Evolutionary conservation across 2,329 filamentous ascomycete genomes (phyloP).

Genomic region (Penicillium palitans): DNA sequence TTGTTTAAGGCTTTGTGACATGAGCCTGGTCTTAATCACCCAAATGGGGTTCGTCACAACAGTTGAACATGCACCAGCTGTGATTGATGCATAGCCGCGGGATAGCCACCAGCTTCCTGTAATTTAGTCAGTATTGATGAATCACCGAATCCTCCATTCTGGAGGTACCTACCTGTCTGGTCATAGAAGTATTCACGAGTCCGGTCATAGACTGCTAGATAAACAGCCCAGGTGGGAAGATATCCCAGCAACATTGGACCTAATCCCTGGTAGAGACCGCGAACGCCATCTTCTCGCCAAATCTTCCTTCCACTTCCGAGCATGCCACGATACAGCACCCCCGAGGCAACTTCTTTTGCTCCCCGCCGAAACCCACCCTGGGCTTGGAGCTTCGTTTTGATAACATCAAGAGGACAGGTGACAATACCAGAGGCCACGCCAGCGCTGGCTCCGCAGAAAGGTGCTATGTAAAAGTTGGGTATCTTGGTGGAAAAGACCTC

Average conservation of each 20-base stretch:
- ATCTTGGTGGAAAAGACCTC: conserved; percentile 49
- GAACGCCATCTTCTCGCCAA: conserved; percentile 81
- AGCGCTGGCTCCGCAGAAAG: conserved; percentile 80
- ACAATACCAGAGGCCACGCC: conserved; percentile 92
- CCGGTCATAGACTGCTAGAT: conserved; percentile 93
- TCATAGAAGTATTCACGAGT: conserved; percentile 73
- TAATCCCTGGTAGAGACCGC: conserved; percentile 88
- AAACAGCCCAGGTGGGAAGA: conserved; percentile 96
- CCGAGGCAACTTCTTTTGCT: conserved; percentile 44
- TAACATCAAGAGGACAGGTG: conserved; percentile 96
- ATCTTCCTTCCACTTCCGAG: conserved; percentile 83
- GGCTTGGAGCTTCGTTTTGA: conserved; percentile 97
- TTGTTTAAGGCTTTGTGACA: conserved; percentile 75
- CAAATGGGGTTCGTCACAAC: conserved; percentile 96
- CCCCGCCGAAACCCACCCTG: conserved; percentile 74
- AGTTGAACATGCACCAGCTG: conserved; percentile 89
- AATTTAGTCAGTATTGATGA: conserved; percentile 12
- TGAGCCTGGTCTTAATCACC: conserved; percentile 97
- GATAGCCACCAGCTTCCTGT: conserved; percentile 74
- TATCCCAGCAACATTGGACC: conserved; percentile 95
- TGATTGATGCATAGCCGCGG: conserved; percentile 84
- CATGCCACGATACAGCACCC: conserved; percentile 75
- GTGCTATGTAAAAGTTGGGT: conserved; percentile 66
- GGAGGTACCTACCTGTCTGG: conserved; percentile 57
- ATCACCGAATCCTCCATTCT: not conserved